Evolutionary conservation across 2,329 filamentous ascomycete genomes (phyloP).

Genomic region (Xylaria sp.): DNA sequence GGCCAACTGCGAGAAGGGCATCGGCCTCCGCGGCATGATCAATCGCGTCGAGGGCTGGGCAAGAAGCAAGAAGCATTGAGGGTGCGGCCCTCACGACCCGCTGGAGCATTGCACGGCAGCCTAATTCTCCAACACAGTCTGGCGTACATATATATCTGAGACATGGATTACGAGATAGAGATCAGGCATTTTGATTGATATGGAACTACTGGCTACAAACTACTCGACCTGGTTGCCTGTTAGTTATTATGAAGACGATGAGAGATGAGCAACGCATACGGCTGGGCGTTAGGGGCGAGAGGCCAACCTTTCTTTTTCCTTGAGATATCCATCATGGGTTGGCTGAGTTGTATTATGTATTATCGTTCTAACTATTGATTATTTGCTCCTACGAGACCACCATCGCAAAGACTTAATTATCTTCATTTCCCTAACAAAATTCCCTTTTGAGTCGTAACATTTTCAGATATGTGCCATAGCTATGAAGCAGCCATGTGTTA

Average conservation of each 20-base stretch:
- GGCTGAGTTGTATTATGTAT: background rate
- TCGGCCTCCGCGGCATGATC: constrained; percentile 73
- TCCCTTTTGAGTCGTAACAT: background rate
- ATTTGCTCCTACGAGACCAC: too few relatives aligned
- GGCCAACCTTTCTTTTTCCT: background rate
- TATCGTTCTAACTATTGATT: background rate
- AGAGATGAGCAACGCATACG: constrained; percentile 16
- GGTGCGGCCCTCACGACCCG: background rate
- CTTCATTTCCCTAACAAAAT: background rate
- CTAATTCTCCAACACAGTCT: background rate
- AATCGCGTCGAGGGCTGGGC: constrained; percentile 61
- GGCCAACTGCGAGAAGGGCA: constrained; percentile 79
- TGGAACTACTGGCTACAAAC: background rate
- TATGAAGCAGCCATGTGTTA: too few relatives aligned
- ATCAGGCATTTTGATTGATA: background rate
- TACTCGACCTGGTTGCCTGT: background rate
- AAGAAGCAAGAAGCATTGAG: constrained; percentile 27
- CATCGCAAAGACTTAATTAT: background rate
- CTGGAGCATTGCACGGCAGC: background rate
- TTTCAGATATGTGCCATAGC: background rate
- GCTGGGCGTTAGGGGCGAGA: constrained; percentile 13
- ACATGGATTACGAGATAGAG: background rate
- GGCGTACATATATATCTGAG: background rate
- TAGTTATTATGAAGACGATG: constrained; percentile 16
- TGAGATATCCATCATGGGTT: constrained; percentile 21